Conservation (phyloP, 169 alveolate species). For the Plasmodium vivax region DNA sequence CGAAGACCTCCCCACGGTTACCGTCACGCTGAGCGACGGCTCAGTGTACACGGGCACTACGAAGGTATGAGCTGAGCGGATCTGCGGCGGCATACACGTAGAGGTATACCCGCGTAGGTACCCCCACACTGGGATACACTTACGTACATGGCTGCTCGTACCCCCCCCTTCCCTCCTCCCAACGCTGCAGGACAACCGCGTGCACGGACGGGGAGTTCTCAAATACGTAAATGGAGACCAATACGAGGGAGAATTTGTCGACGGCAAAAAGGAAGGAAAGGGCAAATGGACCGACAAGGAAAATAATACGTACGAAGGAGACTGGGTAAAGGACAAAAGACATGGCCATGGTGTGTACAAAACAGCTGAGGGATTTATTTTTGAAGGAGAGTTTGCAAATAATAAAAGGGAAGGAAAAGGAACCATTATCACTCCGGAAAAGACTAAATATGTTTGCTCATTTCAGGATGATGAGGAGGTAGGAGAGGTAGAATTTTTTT, state of each 20-base stretch:
- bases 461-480: slow-evolving; percentile 38
- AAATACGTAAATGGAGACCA: slow-evolving; percentile 87
- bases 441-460: slow-evolving; percentile 34
- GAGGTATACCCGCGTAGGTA: neutral
- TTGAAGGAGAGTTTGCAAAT: slow-evolving; percentile 55
- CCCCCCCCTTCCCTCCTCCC: neutral
- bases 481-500: slow-evolving; percentile 66
- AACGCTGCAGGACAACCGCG: slow-evolving; percentile 11
- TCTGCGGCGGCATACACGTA: neutral
- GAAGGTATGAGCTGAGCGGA: slow-evolving; percentile 5
- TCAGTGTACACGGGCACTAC: slow-evolving; percentile 53
- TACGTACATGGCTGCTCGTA: neutral
- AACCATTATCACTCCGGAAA: slow-evolving; percentile 29
- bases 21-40: slow-evolving; percentile 44
- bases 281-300: slow-evolving; percentile 93
- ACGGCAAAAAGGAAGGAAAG: slow-evolving; percentile 92
- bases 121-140: neutral
- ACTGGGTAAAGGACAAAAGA: slow-evolving; percentile 92
- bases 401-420: slow-evolving; percentile 53
- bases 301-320: slow-evolving; percentile 96
- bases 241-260: slow-evolving; percentile 93
- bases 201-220: slow-evolving; percentile 76
- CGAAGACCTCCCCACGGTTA: slow-evolving; percentile 1
- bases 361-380: slow-evolving; percentile 78
- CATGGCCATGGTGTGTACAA: slow-evolving; percentile 95